Evolutionary conservation across 306 rosid species (phyloP), one percentile per base, ranked within the genome.

Genomic region (Gillenia trifoliata): DNA sequence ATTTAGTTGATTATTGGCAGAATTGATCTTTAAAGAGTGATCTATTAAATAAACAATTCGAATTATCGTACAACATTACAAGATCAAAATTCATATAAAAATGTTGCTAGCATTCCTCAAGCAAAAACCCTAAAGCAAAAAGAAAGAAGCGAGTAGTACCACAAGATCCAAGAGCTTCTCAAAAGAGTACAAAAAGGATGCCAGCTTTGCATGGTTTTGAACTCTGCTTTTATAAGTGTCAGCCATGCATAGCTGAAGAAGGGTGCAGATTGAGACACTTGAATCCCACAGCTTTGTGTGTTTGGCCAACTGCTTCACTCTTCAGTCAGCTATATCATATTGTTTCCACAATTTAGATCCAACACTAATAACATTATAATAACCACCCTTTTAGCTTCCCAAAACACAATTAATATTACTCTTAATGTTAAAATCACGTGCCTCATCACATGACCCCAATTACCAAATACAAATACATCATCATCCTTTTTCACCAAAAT

Each of bases 401-500:
- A 63, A 70, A 64, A 78, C 56, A 67, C 60, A 76, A 64, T 66
- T 64, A 52, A 52, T 60, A 52, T 54, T 50, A 30, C 5, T 77
- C 67, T 62, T 34, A 82, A 67, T 66, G 60, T 65, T 72, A 81
- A n/a, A 25, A 78, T 71, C 96, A 88, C 86, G 86, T 88, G 96
- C 87, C 76, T 57, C 29, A 70, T 81, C 89, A 88, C 92, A 84
- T 88, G 90, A 80, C 29, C 68, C 55, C 67, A 40, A 41, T 63
- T 20, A 59, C 67, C 52, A 47, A 71, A 67, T 11, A 70, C 41
- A 28, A 20, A 20, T 55, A 29, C 13, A 36, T 68, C 66, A 72
- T 61, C 69, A 72, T 60, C 72, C 61, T 6, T 66, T 69, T 69
- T 50, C 78, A 71, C 59, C 63, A 77, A 74, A 72, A 77, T 84